These are phyloP conservation scores for Apiospora pterosperma DNA, from an alignment of 2,329 filamentous ascomycete genomes.

Conservation along the genomic window DNA sequence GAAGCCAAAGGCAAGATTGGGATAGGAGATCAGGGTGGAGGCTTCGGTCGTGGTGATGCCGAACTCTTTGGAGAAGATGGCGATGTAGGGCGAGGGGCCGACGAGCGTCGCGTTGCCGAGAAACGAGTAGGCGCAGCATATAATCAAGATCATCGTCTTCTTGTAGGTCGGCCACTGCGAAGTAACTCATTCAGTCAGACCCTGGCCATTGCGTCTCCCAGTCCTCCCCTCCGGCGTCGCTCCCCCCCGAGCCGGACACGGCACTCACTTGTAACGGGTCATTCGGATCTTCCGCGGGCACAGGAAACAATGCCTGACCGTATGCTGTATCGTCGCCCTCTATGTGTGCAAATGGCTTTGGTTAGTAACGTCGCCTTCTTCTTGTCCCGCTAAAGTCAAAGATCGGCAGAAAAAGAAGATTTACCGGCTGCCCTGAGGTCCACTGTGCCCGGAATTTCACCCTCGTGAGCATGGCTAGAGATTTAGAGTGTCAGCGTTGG, in stretches of 20 bases:
- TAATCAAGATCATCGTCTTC: conserved; percentile 53
- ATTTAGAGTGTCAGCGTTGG: not conserved
- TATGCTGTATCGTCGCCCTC: conserved; percentile 58
- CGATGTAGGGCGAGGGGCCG: conserved; percentile 57
- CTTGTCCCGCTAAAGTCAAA: too few relatives aligned
- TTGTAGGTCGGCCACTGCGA: conserved; percentile 49
- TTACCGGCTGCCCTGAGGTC: conserved; percentile 29
- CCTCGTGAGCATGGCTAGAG: conserved; percentile 22
- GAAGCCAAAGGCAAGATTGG: conserved; percentile 58
- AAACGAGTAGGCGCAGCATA: conserved; percentile 54
- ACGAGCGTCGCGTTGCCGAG: conserved; percentile 54
- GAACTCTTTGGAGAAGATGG: conserved; percentile 50
- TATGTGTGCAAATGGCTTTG: conserved; percentile 8
- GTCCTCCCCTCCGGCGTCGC: not conserved
- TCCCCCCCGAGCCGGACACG: not conserved
- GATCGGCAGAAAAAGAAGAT: conserved; percentile 4
- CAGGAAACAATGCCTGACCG: conserved; percentile 58
- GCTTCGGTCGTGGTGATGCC: conserved; percentile 46
- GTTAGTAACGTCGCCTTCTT: not conserved
- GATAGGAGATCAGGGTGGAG: conserved; percentile 55
- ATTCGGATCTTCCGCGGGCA: conserved; percentile 58
- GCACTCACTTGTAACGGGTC: conserved; percentile 49
- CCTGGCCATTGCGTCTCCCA: not conserved
- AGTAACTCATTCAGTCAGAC: not conserved
- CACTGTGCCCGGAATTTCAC: conserved; percentile 22